These are phyloP conservation scores for Hypoxylon lenormandii DNA, from an alignment of 495 filamentous ascomycete species.

Conservation along the genomic window DNA sequence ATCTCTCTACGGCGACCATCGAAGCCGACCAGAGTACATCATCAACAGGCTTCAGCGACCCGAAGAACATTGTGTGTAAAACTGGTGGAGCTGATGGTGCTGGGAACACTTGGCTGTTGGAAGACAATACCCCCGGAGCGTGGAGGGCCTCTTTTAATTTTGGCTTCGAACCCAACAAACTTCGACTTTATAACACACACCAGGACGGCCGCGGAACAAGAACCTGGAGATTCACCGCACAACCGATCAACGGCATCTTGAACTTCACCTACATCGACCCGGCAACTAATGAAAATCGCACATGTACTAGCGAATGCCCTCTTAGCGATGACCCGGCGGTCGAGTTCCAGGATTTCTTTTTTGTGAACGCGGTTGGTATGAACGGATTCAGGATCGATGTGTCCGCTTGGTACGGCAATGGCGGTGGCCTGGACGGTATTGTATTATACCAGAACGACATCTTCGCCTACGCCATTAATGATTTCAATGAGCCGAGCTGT, in stretches of 20 bases:
- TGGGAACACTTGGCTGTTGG: slow-evolving; percentile 84
- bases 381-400: slow-evolving; percentile 87
- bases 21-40: slow-evolving; percentile 71
- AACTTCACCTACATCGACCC: slow-evolving; percentile 92
- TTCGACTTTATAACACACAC: slow-evolving; percentile 91
- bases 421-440: slow-evolving; percentile 88
- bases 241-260: slow-evolving; percentile 92
- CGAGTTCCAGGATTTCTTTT: slow-evolving; percentile 86
- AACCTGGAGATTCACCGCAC: slow-evolving; percentile 81
- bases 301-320: slow-evolving; percentile 82
- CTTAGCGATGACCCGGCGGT: slow-evolving; percentile 73
- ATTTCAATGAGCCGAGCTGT: slow-evolving; percentile 90
- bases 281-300: slow-evolving; percentile 69
- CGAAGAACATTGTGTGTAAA: slow-evolving; percentile 87
- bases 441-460: slow-evolving; percentile 91
- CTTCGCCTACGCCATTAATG: slow-evolving; percentile 81
- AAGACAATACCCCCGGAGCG: slow-evolving; percentile 80
- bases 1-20: slow-evolving; percentile 80
- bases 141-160: slow-evolving; percentile 87
- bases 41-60: slow-evolving; percentile 76
- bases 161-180: slow-evolving; percentile 82
- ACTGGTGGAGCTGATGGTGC: slow-evolving; percentile 71
- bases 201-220: slow-evolving; percentile 86
- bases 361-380: slow-evolving; percentile 91
- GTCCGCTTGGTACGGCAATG: slow-evolving; percentile 82